phyloP scores from a whole-genome alignment of 78 protist species.

The Pigoraptor vietnamica region DNA sequence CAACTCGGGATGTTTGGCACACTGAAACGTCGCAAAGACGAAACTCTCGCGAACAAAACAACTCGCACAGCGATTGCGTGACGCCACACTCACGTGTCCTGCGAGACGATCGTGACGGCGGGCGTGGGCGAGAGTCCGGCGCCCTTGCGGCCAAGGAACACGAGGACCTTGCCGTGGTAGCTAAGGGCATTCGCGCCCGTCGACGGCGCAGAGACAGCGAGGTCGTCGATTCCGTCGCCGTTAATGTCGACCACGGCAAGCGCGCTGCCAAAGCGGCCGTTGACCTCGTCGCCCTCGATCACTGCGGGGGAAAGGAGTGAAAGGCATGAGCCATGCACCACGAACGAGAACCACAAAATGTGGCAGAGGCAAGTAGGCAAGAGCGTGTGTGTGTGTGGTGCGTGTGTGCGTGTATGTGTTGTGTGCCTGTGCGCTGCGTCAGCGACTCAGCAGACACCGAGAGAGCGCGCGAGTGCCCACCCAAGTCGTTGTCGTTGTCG shows the following conservation, averaged over 20 bases:
- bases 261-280: conserved; percentile 3
- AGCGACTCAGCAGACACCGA: too few species aligned
- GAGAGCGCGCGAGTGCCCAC: too few species aligned
- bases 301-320: too few species aligned
- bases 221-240: not conserved
- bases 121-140: not conserved
- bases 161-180: not conserved
- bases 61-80: not conserved
- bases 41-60: too few species aligned
- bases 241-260: not conserved
- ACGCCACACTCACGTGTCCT: too few species aligned
- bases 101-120: not conserved
- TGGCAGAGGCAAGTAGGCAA: too few species aligned
- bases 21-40: too few species aligned
- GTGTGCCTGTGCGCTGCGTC: not conserved
- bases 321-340: too few species aligned
- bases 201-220: not conserved
- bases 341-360: too few species aligned
- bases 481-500: too few species aligned
- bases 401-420: too few species aligned
- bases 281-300: not conserved
- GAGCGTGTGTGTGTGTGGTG: not conserved
- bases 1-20: too few species aligned
- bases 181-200: not conserved
- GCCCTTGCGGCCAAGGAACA: not conserved